phyloP scores from a whole-genome alignment of 805 yeast species.

The Candida railenensis region DNA sequence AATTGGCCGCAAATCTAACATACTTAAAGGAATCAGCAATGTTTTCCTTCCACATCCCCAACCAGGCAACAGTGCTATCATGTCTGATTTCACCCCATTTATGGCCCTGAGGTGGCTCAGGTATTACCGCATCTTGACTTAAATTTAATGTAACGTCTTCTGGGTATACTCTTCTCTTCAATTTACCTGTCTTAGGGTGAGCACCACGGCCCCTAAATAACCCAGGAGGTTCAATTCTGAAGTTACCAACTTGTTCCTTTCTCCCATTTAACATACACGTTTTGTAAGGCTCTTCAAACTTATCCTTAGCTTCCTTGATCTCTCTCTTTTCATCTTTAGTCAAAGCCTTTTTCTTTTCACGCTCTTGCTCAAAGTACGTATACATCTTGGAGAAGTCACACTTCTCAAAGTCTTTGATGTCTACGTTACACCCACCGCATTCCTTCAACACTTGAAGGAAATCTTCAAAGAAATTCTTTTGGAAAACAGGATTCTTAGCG shows the following conservation, averaged over 20 bases:
- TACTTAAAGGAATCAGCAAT: conserved; percentile 81
- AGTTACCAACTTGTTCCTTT: conserved; percentile 89
- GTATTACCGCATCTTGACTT: conserved; percentile 68
- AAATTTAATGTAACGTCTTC: conserved; percentile 87
- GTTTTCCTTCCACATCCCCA: conserved; percentile 97
- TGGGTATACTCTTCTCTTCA: conserved; percentile 82
- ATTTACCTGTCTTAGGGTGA: conserved; percentile 92
- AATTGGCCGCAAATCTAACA: conserved; percentile 87
- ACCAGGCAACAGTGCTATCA: conserved; percentile 91
- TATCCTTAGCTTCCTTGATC: conserved; percentile 70
- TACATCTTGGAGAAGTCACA: conserved; percentile 79
- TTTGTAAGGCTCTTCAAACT: conserved; percentile 75
- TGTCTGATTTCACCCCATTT: conserved; percentile 87
- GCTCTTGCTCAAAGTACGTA: conserved; percentile 64
- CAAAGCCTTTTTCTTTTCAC: conserved; percentile 69
- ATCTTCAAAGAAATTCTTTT: conserved; percentile 81
- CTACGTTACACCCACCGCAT: conserved; percentile 56
- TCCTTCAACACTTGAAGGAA: conserved; percentile 68
- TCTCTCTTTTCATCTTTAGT: conserved; percentile 74
- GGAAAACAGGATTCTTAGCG: conserved; percentile 82
- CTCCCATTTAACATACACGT: conserved; percentile 82
- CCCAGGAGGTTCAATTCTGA: conserved; percentile 95
- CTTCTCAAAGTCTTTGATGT: conserved; percentile 54
- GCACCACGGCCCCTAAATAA: conserved; percentile 95
- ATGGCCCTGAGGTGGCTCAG: conserved; percentile 85